Base-by-base conservation (phyloP, 331 rosid species). In the Malus hybrid region DNA sequence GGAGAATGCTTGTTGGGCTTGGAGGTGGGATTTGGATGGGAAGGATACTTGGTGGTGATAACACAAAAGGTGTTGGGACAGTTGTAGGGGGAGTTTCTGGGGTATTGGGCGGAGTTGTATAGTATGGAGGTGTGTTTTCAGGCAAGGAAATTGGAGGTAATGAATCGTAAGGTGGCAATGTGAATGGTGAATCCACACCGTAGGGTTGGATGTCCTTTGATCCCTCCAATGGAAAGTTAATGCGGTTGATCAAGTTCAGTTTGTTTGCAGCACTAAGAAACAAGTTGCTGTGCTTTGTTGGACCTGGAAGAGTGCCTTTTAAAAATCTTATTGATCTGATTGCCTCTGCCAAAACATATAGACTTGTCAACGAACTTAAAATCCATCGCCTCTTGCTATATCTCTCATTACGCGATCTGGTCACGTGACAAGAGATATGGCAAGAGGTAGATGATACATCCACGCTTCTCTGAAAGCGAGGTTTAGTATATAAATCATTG, bases 161-260 rank as follows among this genome's bases (percentile, higher is more conserved):
- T 42, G 97, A 87, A 61, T 92, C 99, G 68, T 87, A 94, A 60
- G 97, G 92, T 46, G 93, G 95, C 78, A 91, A 66, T 59, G 95
- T 81, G 5, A 83, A 76, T 36, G 99, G 97, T 61, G 99, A 92
- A 74, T 87, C 84, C 16, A 87, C 79, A 79, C 89, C 84, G 54
- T 94, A 92, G 29, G 98, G 77, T 73, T 61, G 61, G 71, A 73
- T 72, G 84, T 90, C 71, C 69, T 72, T 42, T 42, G 96, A 69
- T 22, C 86, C 84, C 54, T 18, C 69, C 12, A 75, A 73, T 6
- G 83, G 22, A 59, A 88, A 80, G 32, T 80, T 83, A 52, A 87
- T 80, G 75, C 87, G 87, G 59, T 82, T 89, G 0, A 62, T 75
- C 12, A 71, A 67, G 65, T 85, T 80, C 78, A 94, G 60, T 73